Base-by-base conservation (phyloP, 1,284 basidiomycete genomes). In the Papiliotrema laurentii region DNA sequence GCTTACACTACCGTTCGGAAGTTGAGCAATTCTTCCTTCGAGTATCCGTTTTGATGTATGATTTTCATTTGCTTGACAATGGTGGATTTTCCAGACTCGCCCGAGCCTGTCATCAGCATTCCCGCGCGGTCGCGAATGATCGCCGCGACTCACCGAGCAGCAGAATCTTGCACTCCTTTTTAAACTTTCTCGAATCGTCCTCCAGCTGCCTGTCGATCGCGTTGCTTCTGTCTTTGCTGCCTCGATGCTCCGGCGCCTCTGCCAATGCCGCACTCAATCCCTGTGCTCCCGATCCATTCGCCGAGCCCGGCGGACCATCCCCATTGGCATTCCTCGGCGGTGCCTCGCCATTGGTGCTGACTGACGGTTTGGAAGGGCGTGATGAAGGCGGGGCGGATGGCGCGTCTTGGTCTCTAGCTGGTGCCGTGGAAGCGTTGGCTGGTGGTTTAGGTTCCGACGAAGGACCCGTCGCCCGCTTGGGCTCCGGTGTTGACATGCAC, bases 21-120 rank as follows among this genome's bases (percentile, higher is more conserved):
- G 2, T 83, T 78, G 53, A 86, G 76, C 34, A 93, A 81, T 72
- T 97, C 93, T 1, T 89, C 81, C 21, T 75, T 73, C 0, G 83
- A 83, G 75, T 92, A 97, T 7, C 94, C 94, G 61, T 88, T 86
- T 73, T 97, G 90, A 73, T 97, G 90, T 53, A 97, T 94, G 58
- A 97, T 97, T 80, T 96, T 97, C 93, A 97, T 97, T 75, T 97
- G 94, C 75, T 97, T 97, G 41, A 97, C 91, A 58, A 97, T 91
- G 0, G 93, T 97, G 5, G 84, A 87, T 77, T 97, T 97, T 28
- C 93, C 94, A 0, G 89, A 93, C 77, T 86, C 85, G 62, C 84
- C 84, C n/a, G 84, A 84, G 51, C 83, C 83, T 83, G 61, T 39
- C 24, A 33, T 59, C 51, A 56, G 47, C 27, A 28, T 25, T 11